A percentile compares a stretch with the other conserved stretches of the same genome.
Conservation (phyloP, 768 basidiomycete species). For the Kwoniella pini region DNA sequence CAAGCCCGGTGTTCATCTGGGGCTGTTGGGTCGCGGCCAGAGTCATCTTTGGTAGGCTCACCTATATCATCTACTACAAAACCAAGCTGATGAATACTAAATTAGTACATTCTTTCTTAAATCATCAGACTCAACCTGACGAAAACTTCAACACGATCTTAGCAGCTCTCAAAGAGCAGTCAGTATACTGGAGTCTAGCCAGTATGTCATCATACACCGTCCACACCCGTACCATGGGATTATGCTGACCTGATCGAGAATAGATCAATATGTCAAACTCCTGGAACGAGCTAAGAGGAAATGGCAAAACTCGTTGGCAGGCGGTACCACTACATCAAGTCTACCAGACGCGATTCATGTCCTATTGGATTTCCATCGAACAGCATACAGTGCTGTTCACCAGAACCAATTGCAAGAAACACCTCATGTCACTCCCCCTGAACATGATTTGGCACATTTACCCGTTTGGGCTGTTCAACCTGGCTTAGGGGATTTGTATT, state of each 20-base stretch:
- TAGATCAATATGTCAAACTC: constrained; percentile 49
- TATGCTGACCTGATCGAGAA: neutral
- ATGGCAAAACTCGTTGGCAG: constrained; percentile 33
- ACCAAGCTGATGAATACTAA: neutral
- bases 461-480: constrained; percentile 48
- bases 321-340: constrained; percentile 20
- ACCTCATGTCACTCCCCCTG: constrained; percentile 40
- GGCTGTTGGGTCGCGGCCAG: constrained; percentile 51
- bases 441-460: constrained; percentile 35
- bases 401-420: constrained; percentile 43
- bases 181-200: constrained; percentile 46
- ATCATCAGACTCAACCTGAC: constrained; percentile 37
- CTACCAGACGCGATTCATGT: constrained; percentile 52
- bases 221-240: too few relatives aligned
- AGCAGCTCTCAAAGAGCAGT: constrained; percentile 35
- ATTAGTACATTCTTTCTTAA: constrained; percentile 45
- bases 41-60: constrained; percentile 44
- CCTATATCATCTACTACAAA: too few relatives aligned
- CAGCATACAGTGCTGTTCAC: constrained; percentile 45
- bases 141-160: constrained; percentile 46
- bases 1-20: constrained; percentile 52
- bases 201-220: too few relatives aligned
- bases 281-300: constrained; percentile 51
- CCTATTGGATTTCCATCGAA: constrained; percentile 48
- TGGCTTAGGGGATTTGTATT: constrained; percentile 45